A percentile compares a stretch with the other conserved stretches of the same genome.
phyloP scores from a whole-genome alignment of 306 rosid genomes.

The Rubus parviflorus region DNA sequence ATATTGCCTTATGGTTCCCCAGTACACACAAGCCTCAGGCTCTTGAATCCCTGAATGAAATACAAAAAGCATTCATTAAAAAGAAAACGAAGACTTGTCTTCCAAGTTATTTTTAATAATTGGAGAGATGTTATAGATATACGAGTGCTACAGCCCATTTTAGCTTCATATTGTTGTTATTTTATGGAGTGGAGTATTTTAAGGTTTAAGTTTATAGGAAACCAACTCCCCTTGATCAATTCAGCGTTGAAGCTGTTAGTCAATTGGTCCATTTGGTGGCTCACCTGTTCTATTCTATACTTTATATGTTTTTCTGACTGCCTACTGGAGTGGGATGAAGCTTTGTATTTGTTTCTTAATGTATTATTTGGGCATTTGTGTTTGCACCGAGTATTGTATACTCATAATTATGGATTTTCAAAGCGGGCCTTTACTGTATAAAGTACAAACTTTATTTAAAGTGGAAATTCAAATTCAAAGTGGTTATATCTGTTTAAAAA shows the following conservation, averaged over 20 bases:
- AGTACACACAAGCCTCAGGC: neutral
- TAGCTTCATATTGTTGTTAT: neutral
- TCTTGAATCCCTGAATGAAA: neutral
- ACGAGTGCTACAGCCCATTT: neutral
- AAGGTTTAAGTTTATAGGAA: neutral
- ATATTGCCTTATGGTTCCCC: neutral
- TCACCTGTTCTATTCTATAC: neutral
- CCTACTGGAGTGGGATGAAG: neutral
- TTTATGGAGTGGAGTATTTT: neutral
- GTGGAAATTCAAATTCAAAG: neutral
- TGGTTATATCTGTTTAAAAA: neutral
- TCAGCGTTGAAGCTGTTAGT: neutral
- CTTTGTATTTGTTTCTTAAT: neutral
- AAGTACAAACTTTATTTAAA: neutral
- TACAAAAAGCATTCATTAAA: neutral
- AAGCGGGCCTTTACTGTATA: neutral
- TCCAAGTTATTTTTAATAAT: neutral
- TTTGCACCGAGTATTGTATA: neutral
- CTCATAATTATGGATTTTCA: neutral
- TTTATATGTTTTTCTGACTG: neutral
- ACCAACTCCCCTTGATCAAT: neutral
- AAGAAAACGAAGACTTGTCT: neutral
- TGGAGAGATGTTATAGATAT: neutral
- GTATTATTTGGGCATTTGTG: neutral
- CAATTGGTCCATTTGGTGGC: neutral